These are phyloP conservation scores for Malbranchea zuffiana DNA, from an alignment of 2,329 filamentous ascomycete genomes.

Conservation along the genomic window DNA sequence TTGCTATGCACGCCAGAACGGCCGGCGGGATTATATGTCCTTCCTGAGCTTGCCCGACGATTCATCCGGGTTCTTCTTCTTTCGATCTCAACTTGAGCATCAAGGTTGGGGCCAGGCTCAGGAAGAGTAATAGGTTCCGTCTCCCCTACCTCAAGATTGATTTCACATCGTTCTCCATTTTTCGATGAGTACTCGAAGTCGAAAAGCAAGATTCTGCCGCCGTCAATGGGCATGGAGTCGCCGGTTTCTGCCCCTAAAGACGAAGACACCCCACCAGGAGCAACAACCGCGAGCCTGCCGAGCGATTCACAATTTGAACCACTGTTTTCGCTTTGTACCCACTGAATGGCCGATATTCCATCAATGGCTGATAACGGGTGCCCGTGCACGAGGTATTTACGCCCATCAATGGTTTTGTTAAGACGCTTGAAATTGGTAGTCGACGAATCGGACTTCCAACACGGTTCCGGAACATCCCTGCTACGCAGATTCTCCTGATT, in stretches of 20 bases:
- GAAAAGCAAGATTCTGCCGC: constrained; percentile 59
- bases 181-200: constrained; percentile 58
- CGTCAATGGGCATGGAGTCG: constrained; percentile 67
- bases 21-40: background rate
- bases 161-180: constrained; percentile 47
- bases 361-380: constrained; percentile 53
- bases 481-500: background rate
- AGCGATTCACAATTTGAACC: constrained; percentile 11
- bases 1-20: constrained; percentile 16
- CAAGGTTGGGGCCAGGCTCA: constrained; percentile 63
- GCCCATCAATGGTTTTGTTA: constrained; percentile 29
- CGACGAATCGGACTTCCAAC: constrained; percentile 18
- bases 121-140: constrained; percentile 57
- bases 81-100: constrained; percentile 68
- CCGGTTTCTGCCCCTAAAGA: constrained; percentile 50
- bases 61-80: constrained; percentile 61
- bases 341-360: constrained; percentile 56
- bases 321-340: constrained; percentile 50
- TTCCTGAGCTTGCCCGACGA: constrained; percentile 40
- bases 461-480: constrained; percentile 14
- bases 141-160: constrained; percentile 64
- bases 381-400: constrained; percentile 61
- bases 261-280: constrained; percentile 54
- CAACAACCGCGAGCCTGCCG: constrained; percentile 55
- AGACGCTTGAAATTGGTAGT: constrained; percentile 21